Base-by-base conservation (phyloP, 2,329 filamentous ascomycete species). In the Lasiodiplodia citricola region DNA sequence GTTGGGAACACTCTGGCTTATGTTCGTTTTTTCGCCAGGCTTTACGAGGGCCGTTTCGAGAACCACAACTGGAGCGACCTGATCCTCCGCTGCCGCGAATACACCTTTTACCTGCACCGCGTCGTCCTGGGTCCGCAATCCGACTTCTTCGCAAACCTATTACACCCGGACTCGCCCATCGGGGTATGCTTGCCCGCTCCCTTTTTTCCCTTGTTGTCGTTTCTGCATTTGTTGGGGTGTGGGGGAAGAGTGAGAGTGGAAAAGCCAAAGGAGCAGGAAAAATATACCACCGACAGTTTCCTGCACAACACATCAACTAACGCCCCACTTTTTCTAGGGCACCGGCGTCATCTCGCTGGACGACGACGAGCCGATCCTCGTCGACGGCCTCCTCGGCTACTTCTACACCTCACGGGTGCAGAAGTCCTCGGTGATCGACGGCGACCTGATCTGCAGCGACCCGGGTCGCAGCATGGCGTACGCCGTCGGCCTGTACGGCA, bases 321-420 rank as follows among this genome's bases (percentile, higher is more conserved):
- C n/a, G 8, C 7, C 54, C 28, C 8, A 16, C 16, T n/a, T n/a
- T 50, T 65, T 23, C 8, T 11, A 14, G n/a, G 57, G 65, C 52
- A 67, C 65, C 4, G 44, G 55, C 52, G 38, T 67, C 54, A 56
- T 67, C n/a, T 31, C 10, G 2, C 52, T 57, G 4, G 65, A 58
- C 16, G 65, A 67, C 10, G 52, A 57, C 18, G 55, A 70, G 44
- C 65, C 65, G 18, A 25, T 50, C 37, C 28, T 58, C n/a, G 64
- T 70, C 13, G 23, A 57, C n/a, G 55, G 51, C 6, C 57, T 70
- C 44, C 64, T 70, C 14, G 14, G 38, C 38, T 68, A 25, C 55
- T 52, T 62, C 21, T 70, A 70, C 47, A 64, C 65, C 21, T 56
- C 54, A 7, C 54, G 54, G 6, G 54, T 56, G 31, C 54, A 56